phyloP scores from a whole-genome alignment of 192 early-diverging fungal genomes.

The Backusella westeae region DNA sequence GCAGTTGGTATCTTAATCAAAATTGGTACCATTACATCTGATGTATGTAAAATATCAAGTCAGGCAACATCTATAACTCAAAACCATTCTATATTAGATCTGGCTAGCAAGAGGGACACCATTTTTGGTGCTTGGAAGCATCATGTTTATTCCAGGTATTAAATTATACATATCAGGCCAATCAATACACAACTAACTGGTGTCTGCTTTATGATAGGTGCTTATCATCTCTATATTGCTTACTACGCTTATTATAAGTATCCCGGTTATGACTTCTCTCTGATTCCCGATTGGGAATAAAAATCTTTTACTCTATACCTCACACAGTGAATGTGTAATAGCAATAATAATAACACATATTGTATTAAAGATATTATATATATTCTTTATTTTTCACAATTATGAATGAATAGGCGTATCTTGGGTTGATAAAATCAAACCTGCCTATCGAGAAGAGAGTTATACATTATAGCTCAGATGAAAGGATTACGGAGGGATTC shows the following conservation, averaged over 20 bases:
- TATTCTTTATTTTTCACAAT: too few species aligned
- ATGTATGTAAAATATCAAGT: conserved; percentile 31
- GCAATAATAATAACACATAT: too few species aligned
- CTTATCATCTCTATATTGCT: conserved; percentile 52
- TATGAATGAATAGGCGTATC: too few species aligned
- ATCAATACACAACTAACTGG: neutral
- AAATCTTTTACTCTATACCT: too few species aligned
- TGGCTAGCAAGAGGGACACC: conserved; percentile 55
- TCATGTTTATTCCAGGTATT: conserved; percentile 60
- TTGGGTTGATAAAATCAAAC: too few species aligned
- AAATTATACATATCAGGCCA: too few species aligned
- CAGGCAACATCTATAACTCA: neutral
- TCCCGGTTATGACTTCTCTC: conserved; percentile 51
- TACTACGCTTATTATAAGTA: conserved; percentile 57
- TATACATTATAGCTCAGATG: too few species aligned
- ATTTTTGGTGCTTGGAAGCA: conserved; percentile 47
- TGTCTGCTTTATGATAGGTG: conserved; percentile 32
- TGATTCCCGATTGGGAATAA: conserved; percentile 24
- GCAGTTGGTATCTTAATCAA: conserved; percentile 51
- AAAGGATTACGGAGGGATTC: too few species aligned
- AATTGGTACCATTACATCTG: conserved; percentile 42
- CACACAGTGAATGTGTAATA: too few species aligned
- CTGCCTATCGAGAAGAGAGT: too few species aligned
- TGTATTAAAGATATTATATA: too few species aligned
- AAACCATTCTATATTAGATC: conserved; percentile 24